These are phyloP conservation scores for Malus orientalis DNA, from an alignment of 306 rosid genomes.

Conservation along the genomic window DNA sequence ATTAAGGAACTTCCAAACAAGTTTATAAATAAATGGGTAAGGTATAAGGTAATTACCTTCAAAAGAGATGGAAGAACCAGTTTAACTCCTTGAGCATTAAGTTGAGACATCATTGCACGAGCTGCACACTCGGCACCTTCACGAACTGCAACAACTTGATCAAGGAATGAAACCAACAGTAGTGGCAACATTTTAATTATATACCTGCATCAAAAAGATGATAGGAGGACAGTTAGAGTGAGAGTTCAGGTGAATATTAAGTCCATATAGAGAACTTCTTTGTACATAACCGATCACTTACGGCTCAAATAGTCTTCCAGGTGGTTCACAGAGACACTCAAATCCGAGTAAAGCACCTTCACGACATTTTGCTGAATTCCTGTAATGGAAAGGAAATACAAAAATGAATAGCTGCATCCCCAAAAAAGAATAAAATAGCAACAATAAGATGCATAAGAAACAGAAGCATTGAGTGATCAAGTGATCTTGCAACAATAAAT, in stretches of 20 bases:
- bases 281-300: slow-evolving; percentile 21
- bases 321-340: slow-evolving; percentile 96
- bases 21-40: not conserved
- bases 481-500: not conserved
- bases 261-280: not conserved
- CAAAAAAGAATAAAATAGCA: too few relatives aligned
- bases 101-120: slow-evolving; percentile 98
- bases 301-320: slow-evolving; percentile 94
- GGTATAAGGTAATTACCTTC: slow-evolving; percentile 46
- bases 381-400: slow-evolving; percentile 16
- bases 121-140: slow-evolving; percentile 98
- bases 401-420: not conserved
- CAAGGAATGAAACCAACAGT: slow-evolving; percentile 91
- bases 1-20: not conserved
- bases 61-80: slow-evolving; percentile 97
- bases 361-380: slow-evolving; percentile 87
- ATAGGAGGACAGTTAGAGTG: not conserved
- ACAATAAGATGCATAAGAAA: not conserved
- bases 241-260: not conserved
- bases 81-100: slow-evolving; percentile 93
- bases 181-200: slow-evolving; percentile 89
- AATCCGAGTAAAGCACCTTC: slow-evolving; percentile 95
- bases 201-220: slow-evolving; percentile 48
- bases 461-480: not conserved
- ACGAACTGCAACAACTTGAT: slow-evolving; percentile 92